Conservation (phyloP, 805 yeast genomes). For the Zygotorulaspora danielsina region DNA sequence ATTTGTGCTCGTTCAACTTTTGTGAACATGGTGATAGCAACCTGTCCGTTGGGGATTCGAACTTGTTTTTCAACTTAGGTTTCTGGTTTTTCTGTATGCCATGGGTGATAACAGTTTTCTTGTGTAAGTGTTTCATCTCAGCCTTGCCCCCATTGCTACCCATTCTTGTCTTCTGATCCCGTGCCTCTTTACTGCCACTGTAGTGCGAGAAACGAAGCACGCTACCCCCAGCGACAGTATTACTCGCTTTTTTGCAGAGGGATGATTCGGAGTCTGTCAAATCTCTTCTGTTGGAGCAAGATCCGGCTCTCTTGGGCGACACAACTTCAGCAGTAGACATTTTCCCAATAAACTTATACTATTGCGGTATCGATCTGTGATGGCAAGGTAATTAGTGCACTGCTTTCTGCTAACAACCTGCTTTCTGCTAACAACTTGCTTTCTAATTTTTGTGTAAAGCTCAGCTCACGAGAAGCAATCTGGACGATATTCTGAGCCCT, state of each 20-base stretch:
- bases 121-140: neutral
- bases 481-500: neutral
- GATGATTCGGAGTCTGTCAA: neutral
- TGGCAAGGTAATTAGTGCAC: too few relatives aligned
- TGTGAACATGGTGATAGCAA: conserved; percentile 56
- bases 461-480: neutral
- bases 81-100: conserved; percentile 10
- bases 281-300: neutral
- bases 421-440: too few relatives aligned
- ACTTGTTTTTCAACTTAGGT: conserved; percentile 23
- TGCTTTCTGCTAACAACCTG: too few relatives aligned
- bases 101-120: conserved; percentile 5
- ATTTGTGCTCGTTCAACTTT: conserved; percentile 48
- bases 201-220: neutral
- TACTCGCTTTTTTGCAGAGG: neutral
- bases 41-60: conserved; percentile 56
- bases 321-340: conserved; percentile 3
- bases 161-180: neutral
- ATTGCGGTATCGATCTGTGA: too few relatives aligned
- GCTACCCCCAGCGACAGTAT: neutral
- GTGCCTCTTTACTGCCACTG: neutral
- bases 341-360: too few relatives aligned
- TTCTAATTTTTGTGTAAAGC: neutral
- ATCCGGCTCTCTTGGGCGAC: neutral
- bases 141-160: neutral